Evolutionary conservation across 345 rosid genomes (phyloP), one percentile per base, ranked within the genome.

Genomic region (Odontarrhena argentea): DNA sequence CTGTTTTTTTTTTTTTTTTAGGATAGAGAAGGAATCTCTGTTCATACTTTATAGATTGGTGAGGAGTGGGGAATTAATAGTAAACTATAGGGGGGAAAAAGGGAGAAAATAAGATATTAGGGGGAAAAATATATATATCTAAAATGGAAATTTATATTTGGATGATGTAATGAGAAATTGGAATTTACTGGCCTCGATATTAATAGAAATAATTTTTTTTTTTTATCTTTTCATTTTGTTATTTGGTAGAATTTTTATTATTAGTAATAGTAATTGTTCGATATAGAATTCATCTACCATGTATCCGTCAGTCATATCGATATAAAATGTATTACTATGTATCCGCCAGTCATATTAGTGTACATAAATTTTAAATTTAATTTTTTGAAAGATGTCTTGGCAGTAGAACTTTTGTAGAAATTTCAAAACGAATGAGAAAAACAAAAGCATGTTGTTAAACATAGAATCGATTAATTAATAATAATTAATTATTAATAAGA

Each of bases 31-130:
- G 59, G 65, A 64, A 56, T 46, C 32, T 64, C 52, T 56, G 70
- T 50, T 57, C 22, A 18, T 18, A 18, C 22, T 18, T 18, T 18
- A 40, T 45, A 64, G 49, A 32, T 49, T 32, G 65, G 42, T 49
- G 46, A 41, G 8, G 64, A 63, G 53, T 71, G 52, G 57, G 51
- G 44, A 64, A 56, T 34, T 65, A 64, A 55, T 47, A 58, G 50
- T 58, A 68, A 14, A 32, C 32, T 2, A 7, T 53, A 26, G 35
- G 36, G 38, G 61, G 48, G 55, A 28, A 13, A 25, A 50, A 13
- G 4, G 22, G 18, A 9, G 30, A 53, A 54, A 41, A 10, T 18
- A 18, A 18, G 22, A 53, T 18, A 47, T 12, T 25, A 25, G 12
- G 22, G 11, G 22, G 22, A 1, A 18, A 18, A 67, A 9, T 9